Percentiles rank a stretch among this genome's conserved stretches.
These are phyloP conservation scores for Pythium dissotocum DNA, from an alignment of 352 stramenopile genomes.

Conservation along the genomic window DNA sequence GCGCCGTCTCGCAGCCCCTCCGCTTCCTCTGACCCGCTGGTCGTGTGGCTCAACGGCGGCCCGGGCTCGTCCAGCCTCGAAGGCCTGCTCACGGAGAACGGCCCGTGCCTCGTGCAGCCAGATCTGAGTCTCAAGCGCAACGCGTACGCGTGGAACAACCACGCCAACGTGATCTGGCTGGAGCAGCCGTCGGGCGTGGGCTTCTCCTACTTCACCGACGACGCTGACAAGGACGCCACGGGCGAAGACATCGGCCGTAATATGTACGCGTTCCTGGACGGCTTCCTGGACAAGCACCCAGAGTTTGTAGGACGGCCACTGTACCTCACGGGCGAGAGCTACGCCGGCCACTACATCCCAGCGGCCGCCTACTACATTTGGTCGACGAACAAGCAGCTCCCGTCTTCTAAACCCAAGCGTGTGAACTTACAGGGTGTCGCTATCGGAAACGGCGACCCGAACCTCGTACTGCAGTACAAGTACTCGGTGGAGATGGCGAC, in stretches of 20 bases:
- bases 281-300: conserved; percentile 34
- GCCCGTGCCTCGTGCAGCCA: conserved; percentile 13
- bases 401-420: not conserved
- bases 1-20: not conserved
- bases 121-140: conserved; percentile 24
- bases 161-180: conserved; percentile 40
- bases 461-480: conserved; percentile 33
- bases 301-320: conserved; percentile 32
- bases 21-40: not conserved
- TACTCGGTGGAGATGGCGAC: conserved; percentile 30
- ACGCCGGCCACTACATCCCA: conserved; percentile 40
- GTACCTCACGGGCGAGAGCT: conserved; percentile 41
- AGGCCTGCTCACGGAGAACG: conserved; percentile 36
- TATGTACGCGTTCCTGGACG: conserved; percentile 38
- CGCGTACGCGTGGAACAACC: conserved; percentile 38
- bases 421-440: conserved; percentile 37
- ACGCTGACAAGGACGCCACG: conserved; percentile 30
- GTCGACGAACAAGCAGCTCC: conserved; percentile 13
- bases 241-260: conserved; percentile 36
- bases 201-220: conserved; percentile 29
- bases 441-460: conserved; percentile 38
- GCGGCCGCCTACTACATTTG: conserved; percentile 31
- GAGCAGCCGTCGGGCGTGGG: conserved; percentile 23
- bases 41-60: not conserved
- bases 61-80: conserved; percentile 35